Evolutionary conservation across 148 eudicot species (phyloP).

Genomic region (Chenopodium berlandieri): DNA sequence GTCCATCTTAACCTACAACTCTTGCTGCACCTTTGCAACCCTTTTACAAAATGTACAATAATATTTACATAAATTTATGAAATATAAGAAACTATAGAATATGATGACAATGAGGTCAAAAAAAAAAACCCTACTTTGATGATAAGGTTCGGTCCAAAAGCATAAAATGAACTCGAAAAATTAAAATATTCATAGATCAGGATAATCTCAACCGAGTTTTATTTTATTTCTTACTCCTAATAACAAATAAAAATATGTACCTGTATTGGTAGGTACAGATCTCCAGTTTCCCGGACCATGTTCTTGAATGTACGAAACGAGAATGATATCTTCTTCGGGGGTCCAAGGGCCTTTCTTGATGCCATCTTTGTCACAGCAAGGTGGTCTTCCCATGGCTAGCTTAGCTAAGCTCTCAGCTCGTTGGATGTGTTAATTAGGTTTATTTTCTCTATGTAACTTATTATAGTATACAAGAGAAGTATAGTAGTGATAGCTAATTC

Average conservation of each 20-base stretch:
- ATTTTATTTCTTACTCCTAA: no score
- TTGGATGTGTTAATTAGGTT: background rate
- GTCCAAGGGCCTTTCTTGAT: constrained; percentile 86
- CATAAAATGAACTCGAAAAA: no score
- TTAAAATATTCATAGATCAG: background rate
- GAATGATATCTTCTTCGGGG: constrained; percentile 71
- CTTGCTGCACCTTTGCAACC: constrained; percentile 71
- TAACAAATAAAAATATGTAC: constrained; percentile 24
- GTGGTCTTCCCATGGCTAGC: constrained; percentile 58
- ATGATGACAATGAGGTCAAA: background rate
- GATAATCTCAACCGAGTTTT: background rate
- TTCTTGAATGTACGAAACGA: constrained; percentile 66
- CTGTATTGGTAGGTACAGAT: constrained; percentile 66
- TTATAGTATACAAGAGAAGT: background rate
- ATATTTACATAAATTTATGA: no score
- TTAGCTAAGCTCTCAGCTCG: background rate
- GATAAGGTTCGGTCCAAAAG: no score
- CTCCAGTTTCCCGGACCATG: constrained; percentile 81
- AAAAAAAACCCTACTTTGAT: no score
- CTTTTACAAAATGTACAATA: constrained; percentile 21
- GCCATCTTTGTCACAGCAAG: constrained; percentile 69
- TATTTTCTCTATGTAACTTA: background rate
- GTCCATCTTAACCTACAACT: constrained; percentile 80
- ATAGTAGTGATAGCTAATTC: background rate
- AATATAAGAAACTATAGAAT: background rate